Percentiles rank a stretch among this genome's conserved stretches.
Conservation (phyloP, 1,284 basidiomycete species). For the Chondrostereum purpureum region DNA sequence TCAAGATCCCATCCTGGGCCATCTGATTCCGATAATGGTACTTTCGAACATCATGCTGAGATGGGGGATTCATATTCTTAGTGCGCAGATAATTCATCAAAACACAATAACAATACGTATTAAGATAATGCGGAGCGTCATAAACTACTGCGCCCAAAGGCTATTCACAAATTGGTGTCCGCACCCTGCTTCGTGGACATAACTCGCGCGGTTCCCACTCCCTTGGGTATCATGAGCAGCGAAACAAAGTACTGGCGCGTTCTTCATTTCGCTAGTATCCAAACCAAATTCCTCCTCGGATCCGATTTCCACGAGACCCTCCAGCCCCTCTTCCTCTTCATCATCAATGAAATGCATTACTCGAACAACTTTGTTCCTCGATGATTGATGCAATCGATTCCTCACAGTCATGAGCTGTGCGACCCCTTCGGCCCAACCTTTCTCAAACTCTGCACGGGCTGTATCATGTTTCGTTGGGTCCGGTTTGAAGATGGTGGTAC, state of each 20-base stretch:
- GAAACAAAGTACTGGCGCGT: constrained; percentile 41
- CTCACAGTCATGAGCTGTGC: constrained; percentile 36
- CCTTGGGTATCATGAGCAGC: constrained; percentile 24
- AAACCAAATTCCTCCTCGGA: constrained; percentile 27
- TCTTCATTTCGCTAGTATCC: constrained; percentile 12
- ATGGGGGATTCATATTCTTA: too few relatives aligned
- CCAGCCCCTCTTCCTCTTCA: constrained; percentile 32
- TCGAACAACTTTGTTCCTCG: constrained; percentile 37
- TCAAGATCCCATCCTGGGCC: too few relatives aligned
- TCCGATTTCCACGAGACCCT: constrained; percentile 40
- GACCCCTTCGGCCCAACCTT: constrained; percentile 56
- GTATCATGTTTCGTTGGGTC: constrained; percentile 14
- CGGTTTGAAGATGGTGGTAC: constrained; percentile 26
- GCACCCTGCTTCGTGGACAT: constrained; percentile 2
- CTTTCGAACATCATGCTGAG: too few relatives aligned
- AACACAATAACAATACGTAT: too few relatives aligned
- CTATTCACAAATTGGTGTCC: background rate
- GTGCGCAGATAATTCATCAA: too few relatives aligned
- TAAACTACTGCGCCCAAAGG: background rate
- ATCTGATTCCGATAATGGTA: too few relatives aligned
- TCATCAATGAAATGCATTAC: constrained; percentile 30
- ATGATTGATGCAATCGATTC: constrained; percentile 36
- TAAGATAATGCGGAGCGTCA: too few relatives aligned
- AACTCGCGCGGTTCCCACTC: background rate
- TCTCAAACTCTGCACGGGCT: constrained; percentile 44